A percentile compares a stretch with the other conserved stretches of the same genome.
phyloP scores from a whole-genome alignment of 176 grass and related monocot species.

The Carex kokanica region DNA sequence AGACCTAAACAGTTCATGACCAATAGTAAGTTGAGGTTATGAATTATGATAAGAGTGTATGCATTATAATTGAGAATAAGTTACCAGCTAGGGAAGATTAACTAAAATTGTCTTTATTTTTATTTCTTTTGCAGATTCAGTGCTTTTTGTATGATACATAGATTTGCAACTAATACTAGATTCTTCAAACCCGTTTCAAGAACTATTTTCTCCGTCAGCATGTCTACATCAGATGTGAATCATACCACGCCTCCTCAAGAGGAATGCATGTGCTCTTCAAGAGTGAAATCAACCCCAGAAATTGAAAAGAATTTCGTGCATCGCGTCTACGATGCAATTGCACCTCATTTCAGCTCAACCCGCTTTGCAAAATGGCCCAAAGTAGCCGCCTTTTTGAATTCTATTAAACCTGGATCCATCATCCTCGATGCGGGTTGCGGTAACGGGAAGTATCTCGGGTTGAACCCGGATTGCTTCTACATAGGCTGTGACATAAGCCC shows the following conservation, averaged over 20 bases:
- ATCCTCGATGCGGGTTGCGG: slow-evolving; percentile 92
- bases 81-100: neutral
- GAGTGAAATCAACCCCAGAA: slow-evolving; percentile 64
- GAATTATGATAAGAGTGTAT: too few species aligned
- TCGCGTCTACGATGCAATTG: slow-evolving; percentile 81
- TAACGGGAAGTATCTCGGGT: slow-evolving; percentile 84
- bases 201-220: slow-evolving; percentile 6
- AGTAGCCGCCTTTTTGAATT: slow-evolving; percentile 76
- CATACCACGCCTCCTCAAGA: neutral
- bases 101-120: neutral
- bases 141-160: neutral
- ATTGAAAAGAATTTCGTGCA: slow-evolving; percentile 93
- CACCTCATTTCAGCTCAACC: slow-evolving; percentile 91
- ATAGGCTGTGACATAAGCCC: slow-evolving; percentile 91
- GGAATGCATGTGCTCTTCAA: slow-evolving; percentile 24
- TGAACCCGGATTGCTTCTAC: slow-evolving; percentile 78
- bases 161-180: neutral
- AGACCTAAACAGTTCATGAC: neutral
- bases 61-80: neutral
- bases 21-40: neutral
- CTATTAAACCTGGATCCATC: slow-evolving; percentile 51
- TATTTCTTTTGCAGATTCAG: neutral
- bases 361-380: slow-evolving; percentile 97
- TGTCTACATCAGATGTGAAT: neutral
- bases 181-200: neutral